A percentile compares a stretch with the other conserved stretches of the same genome.
Conservation (phyloP, 2,329 filamentous ascomycete species). For the Corinectria fuckeliana region DNA sequence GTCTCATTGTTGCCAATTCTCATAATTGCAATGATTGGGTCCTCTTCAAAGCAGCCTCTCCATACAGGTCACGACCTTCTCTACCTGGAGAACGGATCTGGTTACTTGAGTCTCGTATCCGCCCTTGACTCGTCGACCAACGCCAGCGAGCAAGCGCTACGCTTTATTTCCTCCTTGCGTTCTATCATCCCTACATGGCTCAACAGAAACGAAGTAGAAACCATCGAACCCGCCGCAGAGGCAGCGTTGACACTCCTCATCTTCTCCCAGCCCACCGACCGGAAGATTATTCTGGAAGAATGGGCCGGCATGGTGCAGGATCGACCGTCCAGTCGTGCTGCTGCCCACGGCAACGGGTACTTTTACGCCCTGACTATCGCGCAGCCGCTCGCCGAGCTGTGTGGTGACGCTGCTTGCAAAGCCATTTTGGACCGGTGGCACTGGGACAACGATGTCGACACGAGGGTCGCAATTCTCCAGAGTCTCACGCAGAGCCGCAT, state of each 20-base stretch:
- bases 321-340: constrained; percentile 42
- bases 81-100: constrained; percentile 24
- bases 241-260: constrained; percentile 59
- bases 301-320: constrained; percentile 55
- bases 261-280: constrained; percentile 47
- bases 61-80: constrained; percentile 36
- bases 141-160: constrained; percentile 16
- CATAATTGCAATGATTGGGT: constrained; percentile 43
- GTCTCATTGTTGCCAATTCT: constrained; percentile 58
- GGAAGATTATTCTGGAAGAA: constrained; percentile 48
- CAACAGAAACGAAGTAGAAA: constrained; percentile 56
- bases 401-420: constrained; percentile 46
- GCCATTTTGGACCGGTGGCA: constrained; percentile 61
- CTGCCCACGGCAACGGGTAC: constrained; percentile 55
- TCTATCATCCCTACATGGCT: constrained; percentile 55
- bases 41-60: constrained; percentile 11
- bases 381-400: constrained; percentile 48
- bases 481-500: constrained; percentile 57
- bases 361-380: constrained; percentile 61
- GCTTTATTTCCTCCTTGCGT: constrained; percentile 37
- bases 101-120: constrained; percentile 33
- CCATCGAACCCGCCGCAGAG: constrained; percentile 55
- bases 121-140: constrained; percentile 21
- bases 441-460: constrained; percentile 57
- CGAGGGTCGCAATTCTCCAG: constrained; percentile 61